Evolutionary conservation across 1,139 yeast species (phyloP).

Genomic region (Yarrowia galli): DNA sequence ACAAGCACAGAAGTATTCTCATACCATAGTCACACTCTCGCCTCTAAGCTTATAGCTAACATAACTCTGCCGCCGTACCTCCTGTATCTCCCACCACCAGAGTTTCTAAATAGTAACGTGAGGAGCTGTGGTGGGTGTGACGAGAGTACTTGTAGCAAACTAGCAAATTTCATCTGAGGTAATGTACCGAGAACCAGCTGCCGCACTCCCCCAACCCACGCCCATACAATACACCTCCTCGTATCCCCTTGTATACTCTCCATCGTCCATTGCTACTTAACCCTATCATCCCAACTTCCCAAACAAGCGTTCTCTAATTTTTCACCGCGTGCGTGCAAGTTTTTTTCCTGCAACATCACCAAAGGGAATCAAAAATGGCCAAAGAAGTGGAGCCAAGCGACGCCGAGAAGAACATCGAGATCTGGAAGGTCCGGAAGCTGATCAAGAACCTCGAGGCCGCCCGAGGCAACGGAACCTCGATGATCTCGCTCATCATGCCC

Average conservation of each 20-base stretch:
- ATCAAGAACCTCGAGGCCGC: conserved; percentile 81
- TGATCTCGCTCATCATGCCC: conserved; percentile 95
- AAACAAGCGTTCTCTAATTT: conserved; percentile 21
- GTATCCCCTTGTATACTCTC: no score
- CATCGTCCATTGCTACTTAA: conserved; percentile 24
- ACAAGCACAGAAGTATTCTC: no score
- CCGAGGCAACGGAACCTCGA: conserved; percentile 97
- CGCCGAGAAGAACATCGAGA: conserved; percentile 96
- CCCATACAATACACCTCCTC: neutral
- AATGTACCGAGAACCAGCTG: no score
- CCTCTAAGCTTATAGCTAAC: conserved; percentile 3
- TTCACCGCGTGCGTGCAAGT: conserved; percentile 35
- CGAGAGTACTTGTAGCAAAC: no score
- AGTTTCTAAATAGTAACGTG: conserved; percentile 14
- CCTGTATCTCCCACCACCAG: conserved; percentile 36
- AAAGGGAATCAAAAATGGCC: conserved; percentile 44
- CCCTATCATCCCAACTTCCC: conserved; percentile 38
- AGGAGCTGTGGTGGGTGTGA: neutral
- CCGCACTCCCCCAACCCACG: no score
- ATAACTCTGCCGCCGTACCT: conserved; percentile 19
- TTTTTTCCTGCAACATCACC: conserved; percentile 31
- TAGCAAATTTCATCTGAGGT: no score
- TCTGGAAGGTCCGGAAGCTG: conserved; percentile 95
- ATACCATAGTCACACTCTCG: no score
- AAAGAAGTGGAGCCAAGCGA: conserved; percentile 53